Conservation (phyloP, 2,329 filamentous ascomycete species). For the Ascochyta rabiei region DNA sequence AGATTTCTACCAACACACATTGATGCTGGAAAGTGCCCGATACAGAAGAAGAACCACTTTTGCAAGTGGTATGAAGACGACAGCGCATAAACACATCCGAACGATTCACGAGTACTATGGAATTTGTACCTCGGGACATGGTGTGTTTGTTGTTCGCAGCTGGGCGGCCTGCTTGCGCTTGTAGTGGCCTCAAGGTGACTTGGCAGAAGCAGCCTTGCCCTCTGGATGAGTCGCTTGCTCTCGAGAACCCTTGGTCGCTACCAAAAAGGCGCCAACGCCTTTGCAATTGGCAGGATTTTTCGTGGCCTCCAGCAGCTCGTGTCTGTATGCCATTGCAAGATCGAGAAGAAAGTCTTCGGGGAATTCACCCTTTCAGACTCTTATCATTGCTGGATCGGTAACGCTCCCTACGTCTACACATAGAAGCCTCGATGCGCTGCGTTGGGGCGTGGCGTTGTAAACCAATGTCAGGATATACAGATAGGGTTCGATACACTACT, state of each 20-base stretch:
- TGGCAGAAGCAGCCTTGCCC: not conserved
- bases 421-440: not conserved
- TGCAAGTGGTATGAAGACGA: too few species aligned
- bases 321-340: not conserved
- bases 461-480: not conserved
- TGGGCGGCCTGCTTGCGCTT: too few species aligned
- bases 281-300: not conserved
- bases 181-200: too few species aligned
- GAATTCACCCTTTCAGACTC: not conserved
- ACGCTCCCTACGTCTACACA: not conserved
- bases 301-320: not conserved
- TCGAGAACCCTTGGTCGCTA: not conserved
- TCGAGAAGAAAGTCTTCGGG: not conserved
- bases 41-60: too few species aligned
- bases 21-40: too few species aligned
- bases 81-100: too few species aligned
- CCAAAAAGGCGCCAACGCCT: not conserved
- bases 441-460: not conserved
- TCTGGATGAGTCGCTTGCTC: not conserved
- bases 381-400: not conserved
- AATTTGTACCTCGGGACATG: too few species aligned
- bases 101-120: too few species aligned
- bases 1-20: too few species aligned
- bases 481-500: rapidly evolving
- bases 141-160: too few species aligned